Evolutionary conservation across 2,329 filamentous ascomycete genomes (phyloP).

Genomic region (Epichloe hybrida): DNA sequence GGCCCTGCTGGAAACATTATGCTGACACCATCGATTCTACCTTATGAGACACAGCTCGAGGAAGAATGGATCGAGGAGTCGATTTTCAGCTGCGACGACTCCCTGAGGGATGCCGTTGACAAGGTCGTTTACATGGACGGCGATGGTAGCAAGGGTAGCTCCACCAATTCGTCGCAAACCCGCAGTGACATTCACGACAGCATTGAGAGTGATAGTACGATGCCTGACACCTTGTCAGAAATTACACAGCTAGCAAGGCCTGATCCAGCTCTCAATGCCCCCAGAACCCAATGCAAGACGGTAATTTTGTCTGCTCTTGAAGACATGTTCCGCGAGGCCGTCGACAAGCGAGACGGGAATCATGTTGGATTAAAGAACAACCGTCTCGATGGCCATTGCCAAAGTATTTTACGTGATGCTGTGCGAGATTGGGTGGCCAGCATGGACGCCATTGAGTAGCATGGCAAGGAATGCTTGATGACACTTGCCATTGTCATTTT

Average conservation of each 20-base stretch:
- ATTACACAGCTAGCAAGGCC: conserved; percentile 17
- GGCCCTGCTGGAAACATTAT: conserved; percentile 4
- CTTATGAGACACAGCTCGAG: conserved; percentile 39
- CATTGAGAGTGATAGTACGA: conserved; percentile 15
- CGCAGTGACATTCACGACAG: conserved; percentile 16
- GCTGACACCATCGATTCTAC: conserved; percentile 32
- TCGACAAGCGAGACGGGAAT: conserved; percentile 34
- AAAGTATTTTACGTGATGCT: conserved; percentile 42
- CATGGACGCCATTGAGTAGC: conserved; percentile 25
- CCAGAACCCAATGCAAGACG: conserved; percentile 52
- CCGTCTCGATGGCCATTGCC: conserved; percentile 15
- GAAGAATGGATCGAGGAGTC: conserved; percentile 56
- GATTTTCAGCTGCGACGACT: conserved; percentile 49
- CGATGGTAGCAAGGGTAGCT: conserved; percentile 19
- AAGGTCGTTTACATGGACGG: conserved; percentile 37
- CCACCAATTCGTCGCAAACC: conserved; percentile 18
- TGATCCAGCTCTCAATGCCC: conserved; percentile 36
- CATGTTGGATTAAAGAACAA: conserved; percentile 14
- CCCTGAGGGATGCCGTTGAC: conserved; percentile 55
- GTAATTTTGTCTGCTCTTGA: conserved; percentile 57
- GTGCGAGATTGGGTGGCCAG: conserved; percentile 40
- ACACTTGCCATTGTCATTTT: background rate
- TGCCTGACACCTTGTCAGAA: conserved; percentile 18
- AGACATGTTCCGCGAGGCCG: conserved; percentile 51
- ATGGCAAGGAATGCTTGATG: conserved; percentile 4